Percentiles rank a stretch among this genome's conserved stretches.
These are phyloP conservation scores for Camelina neglecta DNA, from an alignment of 345 rosid genomes.

Conservation along the genomic window DNA sequence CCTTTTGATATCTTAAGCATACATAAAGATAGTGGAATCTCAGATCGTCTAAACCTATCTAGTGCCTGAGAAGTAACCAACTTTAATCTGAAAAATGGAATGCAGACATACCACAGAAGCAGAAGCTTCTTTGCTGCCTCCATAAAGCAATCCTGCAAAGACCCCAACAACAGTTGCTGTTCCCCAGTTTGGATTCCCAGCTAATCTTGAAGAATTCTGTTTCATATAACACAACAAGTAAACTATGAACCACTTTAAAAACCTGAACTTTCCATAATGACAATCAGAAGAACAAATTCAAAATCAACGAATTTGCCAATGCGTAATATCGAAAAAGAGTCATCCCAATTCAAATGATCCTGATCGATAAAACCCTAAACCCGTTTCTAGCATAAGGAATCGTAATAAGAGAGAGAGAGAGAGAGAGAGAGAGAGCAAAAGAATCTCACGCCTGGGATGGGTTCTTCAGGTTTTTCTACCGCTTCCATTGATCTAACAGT, in stretches of 20 bases:
- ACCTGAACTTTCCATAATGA: background rate
- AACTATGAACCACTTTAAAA: conserved; percentile 18
- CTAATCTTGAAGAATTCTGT: conserved; percentile 60
- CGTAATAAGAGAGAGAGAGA: too few species aligned
- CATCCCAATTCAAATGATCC: background rate
- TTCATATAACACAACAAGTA: conserved; percentile 22
- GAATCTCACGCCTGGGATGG: conserved; percentile 45
- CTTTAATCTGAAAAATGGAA: background rate
- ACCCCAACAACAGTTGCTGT: conserved; percentile 83
- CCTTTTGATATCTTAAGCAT: conserved; percentile 2
- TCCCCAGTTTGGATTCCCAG: conserved; percentile 89
- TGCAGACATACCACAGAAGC: conserved; percentile 76
- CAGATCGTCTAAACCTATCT: too few species aligned
- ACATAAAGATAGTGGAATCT: background rate
- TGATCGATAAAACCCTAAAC: background rate
- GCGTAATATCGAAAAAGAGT: background rate
- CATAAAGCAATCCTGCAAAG: conserved; percentile 89
- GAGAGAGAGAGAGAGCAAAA: background rate
- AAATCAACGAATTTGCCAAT: too few species aligned
- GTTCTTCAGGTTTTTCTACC: conserved; percentile 41
- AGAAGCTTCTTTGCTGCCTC: conserved; percentile 95
- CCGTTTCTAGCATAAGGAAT: background rate
- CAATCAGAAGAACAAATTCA: background rate
- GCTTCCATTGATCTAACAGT: conserved; percentile 45
- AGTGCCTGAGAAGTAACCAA: background rate